These are phyloP conservation scores for Gamsiella multidivaricata DNA, from an alignment of 192 early-diverging fungal genomes.

Conservation along the genomic window DNA sequence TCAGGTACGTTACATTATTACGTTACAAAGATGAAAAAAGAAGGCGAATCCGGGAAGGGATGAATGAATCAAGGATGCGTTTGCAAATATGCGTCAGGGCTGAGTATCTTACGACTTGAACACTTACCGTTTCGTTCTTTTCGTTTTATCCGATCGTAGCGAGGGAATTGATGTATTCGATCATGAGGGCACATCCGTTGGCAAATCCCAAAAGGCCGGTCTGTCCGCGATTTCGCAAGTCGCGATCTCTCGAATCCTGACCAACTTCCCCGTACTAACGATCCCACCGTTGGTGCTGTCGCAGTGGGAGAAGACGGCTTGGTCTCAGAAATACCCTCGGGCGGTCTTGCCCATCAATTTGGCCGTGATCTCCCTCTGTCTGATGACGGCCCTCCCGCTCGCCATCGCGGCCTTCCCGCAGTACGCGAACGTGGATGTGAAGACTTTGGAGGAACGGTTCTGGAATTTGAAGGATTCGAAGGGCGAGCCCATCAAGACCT, in stretches of 20 bases:
- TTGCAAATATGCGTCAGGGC: too few species aligned
- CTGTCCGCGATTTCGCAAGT: slow-evolving; percentile 76
- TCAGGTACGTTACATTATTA: too few species aligned
- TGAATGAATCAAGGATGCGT: too few species aligned
- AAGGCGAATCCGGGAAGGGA: too few species aligned
- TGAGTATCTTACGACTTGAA: too few species aligned
- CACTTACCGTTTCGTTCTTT: too few species aligned
- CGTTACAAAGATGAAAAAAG: too few species aligned
- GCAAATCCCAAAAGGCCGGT: slow-evolving; percentile 76
- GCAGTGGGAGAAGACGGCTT: slow-evolving; percentile 70
- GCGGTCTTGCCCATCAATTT: slow-evolving; percentile 72
- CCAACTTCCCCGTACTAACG: slow-evolving; percentile 77
- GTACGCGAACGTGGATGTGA: slow-evolving; percentile 66
- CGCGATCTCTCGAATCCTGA: slow-evolving; percentile 81
- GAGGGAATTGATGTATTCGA: slow-evolving; percentile 83
- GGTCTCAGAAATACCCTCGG: slow-evolving; percentile 64
- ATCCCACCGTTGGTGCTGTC: slow-evolving; percentile 78
- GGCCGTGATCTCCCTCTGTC: slow-evolving; percentile 71
- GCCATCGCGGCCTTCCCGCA: slow-evolving; percentile 87
- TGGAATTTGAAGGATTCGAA: slow-evolving; percentile 65
- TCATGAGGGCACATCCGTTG: slow-evolving; percentile 70
- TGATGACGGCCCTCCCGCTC: slow-evolving; percentile 80
- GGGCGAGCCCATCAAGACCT: slow-evolving; percentile 66
- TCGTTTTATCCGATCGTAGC: slow-evolving; percentile 26
- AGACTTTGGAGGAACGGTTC: slow-evolving; percentile 74